phyloP scores from a whole-genome alignment of 768 basidiomycete species.

The Panellus pusillus region DNA sequence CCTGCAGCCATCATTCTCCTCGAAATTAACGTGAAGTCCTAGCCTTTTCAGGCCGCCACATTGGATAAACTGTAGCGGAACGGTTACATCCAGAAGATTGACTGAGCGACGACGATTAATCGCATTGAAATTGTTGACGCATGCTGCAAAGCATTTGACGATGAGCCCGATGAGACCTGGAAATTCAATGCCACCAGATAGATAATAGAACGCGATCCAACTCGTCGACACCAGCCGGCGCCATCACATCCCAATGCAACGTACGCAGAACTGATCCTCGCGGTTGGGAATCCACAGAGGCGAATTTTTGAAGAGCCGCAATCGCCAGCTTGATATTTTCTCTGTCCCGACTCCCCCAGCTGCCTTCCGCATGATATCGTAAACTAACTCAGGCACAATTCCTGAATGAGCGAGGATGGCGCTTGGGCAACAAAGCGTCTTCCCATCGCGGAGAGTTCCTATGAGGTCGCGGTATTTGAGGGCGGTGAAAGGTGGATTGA shows the following conservation, averaged over 20 bases:
- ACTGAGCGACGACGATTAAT: neutral
- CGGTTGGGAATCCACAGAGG: neutral
- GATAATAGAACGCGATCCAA: conserved; percentile 1
- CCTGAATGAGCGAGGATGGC: too few relatives aligned
- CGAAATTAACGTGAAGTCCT: neutral
- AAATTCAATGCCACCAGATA: neutral
- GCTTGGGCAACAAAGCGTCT: too few relatives aligned
- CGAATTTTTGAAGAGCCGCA: too few relatives aligned
- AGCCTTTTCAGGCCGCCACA: neutral
- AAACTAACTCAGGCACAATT: too few relatives aligned
- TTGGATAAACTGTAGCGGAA: neutral
- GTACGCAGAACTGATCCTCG: neutral
- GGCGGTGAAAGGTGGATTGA: neutral
- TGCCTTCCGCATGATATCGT: too few relatives aligned
- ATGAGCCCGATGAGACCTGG: conserved; percentile 3
- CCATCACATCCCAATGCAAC: conserved; percentile 1
- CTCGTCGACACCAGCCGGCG: neutral
- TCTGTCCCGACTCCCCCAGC: too few relatives aligned
- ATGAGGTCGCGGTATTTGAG: conserved; percentile 1
- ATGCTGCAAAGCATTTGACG: neutral
- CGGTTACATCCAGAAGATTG: neutral
- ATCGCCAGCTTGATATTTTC: too few relatives aligned
- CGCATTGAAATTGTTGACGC: conserved; percentile 1
- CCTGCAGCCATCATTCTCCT: neutral
- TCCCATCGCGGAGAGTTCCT: neutral